These are phyloP conservation scores for Microbotryomycetes sp. DNA, from an alignment of 1,284 basidiomycete genomes.

Conservation along the genomic window DNA sequence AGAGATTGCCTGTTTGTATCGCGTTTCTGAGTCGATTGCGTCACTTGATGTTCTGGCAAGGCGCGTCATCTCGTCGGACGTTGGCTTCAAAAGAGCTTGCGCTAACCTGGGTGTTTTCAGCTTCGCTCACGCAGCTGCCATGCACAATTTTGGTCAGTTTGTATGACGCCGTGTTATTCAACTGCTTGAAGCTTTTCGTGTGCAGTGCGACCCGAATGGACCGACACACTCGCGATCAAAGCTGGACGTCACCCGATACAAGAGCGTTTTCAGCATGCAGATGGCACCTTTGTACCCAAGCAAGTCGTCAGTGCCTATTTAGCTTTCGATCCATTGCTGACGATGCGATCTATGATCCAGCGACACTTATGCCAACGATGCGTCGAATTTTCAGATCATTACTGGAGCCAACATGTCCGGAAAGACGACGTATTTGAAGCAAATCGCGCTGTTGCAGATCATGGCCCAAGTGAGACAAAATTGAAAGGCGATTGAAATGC, in stretches of 20 bases:
- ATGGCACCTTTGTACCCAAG: constrained; percentile 49
- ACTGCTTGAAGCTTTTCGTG: too few relatives aligned
- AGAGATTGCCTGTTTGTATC: constrained; percentile 33
- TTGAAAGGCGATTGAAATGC: background rate
- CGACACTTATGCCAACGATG: constrained; percentile 73
- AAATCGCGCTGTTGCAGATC: constrained; percentile 71
- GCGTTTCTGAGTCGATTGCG: constrained; percentile 50
- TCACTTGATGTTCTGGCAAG: constrained; percentile 77
- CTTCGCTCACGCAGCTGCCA: constrained; percentile 70
- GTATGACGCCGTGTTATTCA: too few relatives aligned
- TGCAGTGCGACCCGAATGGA: constrained; percentile 69
- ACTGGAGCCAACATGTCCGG: constrained; percentile 66
- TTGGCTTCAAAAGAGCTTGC: too few relatives aligned
- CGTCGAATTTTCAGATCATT: constrained; percentile 76
- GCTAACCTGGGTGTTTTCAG: too few relatives aligned
- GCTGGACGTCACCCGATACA: constrained; percentile 51
- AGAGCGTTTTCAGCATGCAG: constrained; percentile 58
- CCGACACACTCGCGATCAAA: constrained; percentile 37
- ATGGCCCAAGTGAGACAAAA: constrained; percentile 51
- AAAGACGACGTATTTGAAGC: constrained; percentile 85
- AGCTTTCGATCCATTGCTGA: background rate
- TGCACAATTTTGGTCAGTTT: constrained; percentile 43
- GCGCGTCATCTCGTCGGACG: constrained; percentile 20
- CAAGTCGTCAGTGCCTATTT: constrained; percentile 7
- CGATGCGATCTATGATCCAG: constrained; percentile 47